phyloP scores from a whole-genome alignment of 805 yeast genomes.

The Schizosaccharomyces pombe region DNA sequence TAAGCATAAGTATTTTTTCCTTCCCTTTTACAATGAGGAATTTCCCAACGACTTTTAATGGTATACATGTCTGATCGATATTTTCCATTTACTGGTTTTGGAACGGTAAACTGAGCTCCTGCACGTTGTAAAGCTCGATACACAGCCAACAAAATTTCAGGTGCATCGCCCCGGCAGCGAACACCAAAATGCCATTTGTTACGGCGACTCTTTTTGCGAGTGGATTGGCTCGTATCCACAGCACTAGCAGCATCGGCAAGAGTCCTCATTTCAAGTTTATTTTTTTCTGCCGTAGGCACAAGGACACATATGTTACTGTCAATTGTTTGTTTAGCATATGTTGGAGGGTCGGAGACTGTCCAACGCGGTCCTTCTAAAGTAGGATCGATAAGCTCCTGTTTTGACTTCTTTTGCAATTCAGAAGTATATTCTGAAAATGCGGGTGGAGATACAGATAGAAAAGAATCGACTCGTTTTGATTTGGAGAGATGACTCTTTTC shows the following conservation, averaged over 20 bases:
- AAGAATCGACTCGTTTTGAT: slow-evolving; percentile 26
- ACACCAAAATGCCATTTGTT: slow-evolving; percentile 98
- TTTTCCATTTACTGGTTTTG: slow-evolving; percentile 64
- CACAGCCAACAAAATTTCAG: slow-evolving; percentile 96
- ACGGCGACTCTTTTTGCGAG: slow-evolving; percentile 20
- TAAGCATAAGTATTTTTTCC: slow-evolving; percentile 33
- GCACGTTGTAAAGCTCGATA: slow-evolving; percentile 78
- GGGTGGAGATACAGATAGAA: slow-evolving; percentile 38
- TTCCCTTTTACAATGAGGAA: background rate
- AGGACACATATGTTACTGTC: background rate
- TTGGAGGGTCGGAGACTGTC: background rate
- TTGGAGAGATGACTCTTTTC: slow-evolving; percentile 24
- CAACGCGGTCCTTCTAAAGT: background rate
- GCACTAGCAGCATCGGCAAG: background rate
- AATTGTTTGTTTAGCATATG: background rate
- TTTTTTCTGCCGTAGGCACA: background rate
- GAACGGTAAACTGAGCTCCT: slow-evolving; percentile 89
- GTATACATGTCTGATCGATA: slow-evolving; percentile 8
- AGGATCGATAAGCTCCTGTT: background rate
- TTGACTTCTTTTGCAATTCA: background rate
- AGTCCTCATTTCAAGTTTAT: background rate
- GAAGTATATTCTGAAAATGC: slow-evolving; percentile 21
- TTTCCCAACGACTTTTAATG: background rate
- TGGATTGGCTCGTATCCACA: slow-evolving; percentile 21
- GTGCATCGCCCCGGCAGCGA: slow-evolving; percentile 80